Base-by-base conservation (phyloP, 257 asterid genomes). In the Solanum megistacrolobum region DNA sequence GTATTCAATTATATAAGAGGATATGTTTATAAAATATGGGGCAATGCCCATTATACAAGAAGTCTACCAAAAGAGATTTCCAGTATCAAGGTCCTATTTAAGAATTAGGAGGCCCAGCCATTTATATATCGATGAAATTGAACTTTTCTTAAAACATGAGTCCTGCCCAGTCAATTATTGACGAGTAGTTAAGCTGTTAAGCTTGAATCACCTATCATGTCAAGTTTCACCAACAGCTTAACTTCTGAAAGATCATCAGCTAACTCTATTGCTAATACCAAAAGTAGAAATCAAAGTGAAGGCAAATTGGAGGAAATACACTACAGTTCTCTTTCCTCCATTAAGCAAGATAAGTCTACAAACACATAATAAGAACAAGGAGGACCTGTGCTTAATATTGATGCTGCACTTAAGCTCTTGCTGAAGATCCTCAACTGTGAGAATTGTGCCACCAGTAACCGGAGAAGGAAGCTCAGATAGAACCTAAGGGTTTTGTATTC, bases 371-470 rank as follows among this genome's bases (percentile, higher is more conserved):
- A 86, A 52, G 88, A 84, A 88, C 23, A 82, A 69, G 72, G 90
- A 92, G 73, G 79, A 97, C 99, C 99, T 95, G 90, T 97, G 99
- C 83, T 91, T 94, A 86, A 97, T 87, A 88, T 93, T 96, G 86
- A 97, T 94, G 92, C 92, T 96, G 89, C 99, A 97, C 84, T 90
- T 94, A 9, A 97, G 91, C 93, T 96, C 99, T 91, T 97, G 99
- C 43, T 90, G 99, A 89, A 96, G 96, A 92, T 97, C 99, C 94
- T 97, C 99, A 88, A 95, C 98, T 2, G 94, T 94, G 87, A 97
- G 94, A 89, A 92, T 92, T 75, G 98, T 92, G 60, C 99, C 99
- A 34, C 98, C 94, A 16, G 93, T 88, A 89, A 96, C 95, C 10
- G 99, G 98, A 84, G 98, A 87, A 89, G 98, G 99, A 90, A 97